Base-by-base conservation (phyloP, 805 yeast genomes). In the Yamadazyma sp. region DNA sequence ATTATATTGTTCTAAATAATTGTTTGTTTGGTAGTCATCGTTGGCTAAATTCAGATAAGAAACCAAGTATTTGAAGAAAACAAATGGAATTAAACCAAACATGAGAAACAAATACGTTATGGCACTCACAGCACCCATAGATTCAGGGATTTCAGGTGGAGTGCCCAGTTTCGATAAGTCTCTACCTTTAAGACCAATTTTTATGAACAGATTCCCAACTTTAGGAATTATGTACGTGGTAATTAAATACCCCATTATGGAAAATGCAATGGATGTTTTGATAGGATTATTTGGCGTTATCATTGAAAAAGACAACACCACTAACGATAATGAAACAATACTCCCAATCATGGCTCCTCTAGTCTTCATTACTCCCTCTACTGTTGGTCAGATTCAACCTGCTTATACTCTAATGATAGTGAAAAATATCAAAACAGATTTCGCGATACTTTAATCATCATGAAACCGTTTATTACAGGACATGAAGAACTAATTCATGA, bases 401-500 rank as follows among this genome's bases (percentile, higher is more conserved):
- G n/a, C n/a, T n/a, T n/a, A n/a, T n/a, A n/a, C n/a, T n/a, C n/a
- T n/a, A n/a, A n/a, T n/a, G n/a, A n/a, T n/a, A n/a, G n/a, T n/a
- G n/a, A n/a, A n/a, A n/a, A n/a, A n/a, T n/a, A n/a, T n/a, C n/a
- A n/a, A n/a, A n/a, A n/a, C n/a, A n/a, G n/a, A 21, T 8, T 21
- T 21, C 23, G 23, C 23, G 23, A 21, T 21, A 21, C 9, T 21
- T 21, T 21, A 7, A 21, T 21, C 23, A 12, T 14, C 19, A 56
- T 68, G 71, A 80, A 78, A 50, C 87, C 96, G 3, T 82, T 91
- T 49, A 71, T 81, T 11, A 84, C 96, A 0, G 94, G 94, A 23
- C 98, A 93, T 57, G 95, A 87, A 50, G 98, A 93, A 57, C 71
- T 91, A 36, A 79, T 91, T 29, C 94, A 89, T 48, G 96, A 89